Evolutionary conservation across 768 basidiomycete species (phyloP).

Genomic region (Leccinum imitatum): DNA sequence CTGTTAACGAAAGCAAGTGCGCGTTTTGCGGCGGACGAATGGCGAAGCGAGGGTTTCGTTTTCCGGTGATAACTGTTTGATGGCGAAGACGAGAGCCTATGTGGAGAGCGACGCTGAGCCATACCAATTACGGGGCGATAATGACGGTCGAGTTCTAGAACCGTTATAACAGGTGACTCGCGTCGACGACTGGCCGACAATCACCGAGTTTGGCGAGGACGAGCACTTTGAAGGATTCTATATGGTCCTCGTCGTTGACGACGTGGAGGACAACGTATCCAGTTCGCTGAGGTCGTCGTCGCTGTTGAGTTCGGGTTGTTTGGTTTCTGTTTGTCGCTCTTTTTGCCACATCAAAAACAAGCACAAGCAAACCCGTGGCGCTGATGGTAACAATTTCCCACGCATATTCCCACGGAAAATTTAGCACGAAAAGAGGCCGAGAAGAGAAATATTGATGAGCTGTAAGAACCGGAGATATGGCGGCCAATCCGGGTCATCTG

Average conservation of each 20-base stretch:
- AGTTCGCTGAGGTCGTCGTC: conserved; percentile 32
- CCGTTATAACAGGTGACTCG: conserved; percentile 11
- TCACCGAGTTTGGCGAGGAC: conserved; percentile 1
- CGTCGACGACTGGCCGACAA: conserved; percentile 9
- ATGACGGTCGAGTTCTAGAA: conserved; percentile 15
- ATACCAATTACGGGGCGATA: conserved; percentile 31
- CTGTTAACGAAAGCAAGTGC: conserved; percentile 37
- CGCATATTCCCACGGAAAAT: conserved; percentile 9
- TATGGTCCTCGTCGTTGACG: conserved; percentile 20
- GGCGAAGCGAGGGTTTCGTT: conserved; percentile 31
- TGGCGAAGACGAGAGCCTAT: conserved; percentile 39
- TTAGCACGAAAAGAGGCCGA: not conserved
- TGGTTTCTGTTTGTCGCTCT: conserved; percentile 29
- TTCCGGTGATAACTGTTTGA: conserved; percentile 27
- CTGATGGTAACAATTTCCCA: not conserved
- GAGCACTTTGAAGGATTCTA: conserved; percentile 2
- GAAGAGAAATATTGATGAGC: conserved; percentile 4
- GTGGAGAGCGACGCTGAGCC: conserved; percentile 45
- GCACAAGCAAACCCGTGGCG: conserved; percentile 24
- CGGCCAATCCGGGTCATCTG: not conserved
- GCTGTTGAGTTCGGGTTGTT: conserved; percentile 27
- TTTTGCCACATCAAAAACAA: conserved; percentile 31
- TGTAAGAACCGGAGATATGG: not conserved
- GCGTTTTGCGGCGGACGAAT: conserved; percentile 41
- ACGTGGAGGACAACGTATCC: conserved; percentile 22